A percentile compares a stretch with the other conserved stretches of the same genome.
These are phyloP conservation scores for Sugiyamaella smithiae DNA, from an alignment of 805 yeast species.

Conservation along the genomic window DNA sequence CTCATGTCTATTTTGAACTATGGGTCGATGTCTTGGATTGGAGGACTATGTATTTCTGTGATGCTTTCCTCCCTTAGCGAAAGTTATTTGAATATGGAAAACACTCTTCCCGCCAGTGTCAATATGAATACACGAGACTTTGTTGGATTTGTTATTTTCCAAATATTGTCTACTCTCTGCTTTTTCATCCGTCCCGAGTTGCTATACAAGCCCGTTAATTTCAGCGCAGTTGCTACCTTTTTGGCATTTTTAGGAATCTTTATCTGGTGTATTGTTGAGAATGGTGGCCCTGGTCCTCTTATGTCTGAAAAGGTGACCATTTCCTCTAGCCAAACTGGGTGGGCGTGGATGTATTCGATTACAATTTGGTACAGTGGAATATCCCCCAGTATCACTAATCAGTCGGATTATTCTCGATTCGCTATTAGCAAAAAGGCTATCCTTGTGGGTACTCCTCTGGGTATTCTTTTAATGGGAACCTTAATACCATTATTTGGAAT, in stretches of 20 bases:
- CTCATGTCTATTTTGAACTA: conserved; percentile 48
- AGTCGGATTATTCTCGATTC: conserved; percentile 44
- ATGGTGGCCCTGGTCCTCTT: conserved; percentile 23
- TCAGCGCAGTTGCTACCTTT: conserved; percentile 36
- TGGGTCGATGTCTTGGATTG: conserved; percentile 46
- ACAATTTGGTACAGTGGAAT: conserved; percentile 41
- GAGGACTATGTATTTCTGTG: conserved; percentile 41
- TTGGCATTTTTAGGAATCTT: conserved; percentile 31
- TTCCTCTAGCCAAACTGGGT: background rate
- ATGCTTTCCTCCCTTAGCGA: conserved; percentile 30
- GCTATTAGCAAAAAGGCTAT: conserved; percentile 39
- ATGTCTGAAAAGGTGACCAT: conserved; percentile 20
- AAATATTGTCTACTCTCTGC: conserved; percentile 13
- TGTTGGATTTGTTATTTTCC: conserved; percentile 43
- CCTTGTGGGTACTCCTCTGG: conserved; percentile 40
- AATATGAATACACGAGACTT: conserved; percentile 37
- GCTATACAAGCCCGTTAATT: conserved; percentile 37
- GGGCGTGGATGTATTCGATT: conserved; percentile 22
- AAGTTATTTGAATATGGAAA: conserved; percentile 39
- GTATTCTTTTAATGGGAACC: conserved; percentile 42
- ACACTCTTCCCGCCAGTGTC: conserved; percentile 41
- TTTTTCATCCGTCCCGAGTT: conserved; percentile 22
- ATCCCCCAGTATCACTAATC: conserved; percentile 41
- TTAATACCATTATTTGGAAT: conserved; percentile 49
- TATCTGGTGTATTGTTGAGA: conserved; percentile 28